Conservation (phyloP, 176 grass and related monocot genomes). For the Paspalum vaginatum region DNA sequence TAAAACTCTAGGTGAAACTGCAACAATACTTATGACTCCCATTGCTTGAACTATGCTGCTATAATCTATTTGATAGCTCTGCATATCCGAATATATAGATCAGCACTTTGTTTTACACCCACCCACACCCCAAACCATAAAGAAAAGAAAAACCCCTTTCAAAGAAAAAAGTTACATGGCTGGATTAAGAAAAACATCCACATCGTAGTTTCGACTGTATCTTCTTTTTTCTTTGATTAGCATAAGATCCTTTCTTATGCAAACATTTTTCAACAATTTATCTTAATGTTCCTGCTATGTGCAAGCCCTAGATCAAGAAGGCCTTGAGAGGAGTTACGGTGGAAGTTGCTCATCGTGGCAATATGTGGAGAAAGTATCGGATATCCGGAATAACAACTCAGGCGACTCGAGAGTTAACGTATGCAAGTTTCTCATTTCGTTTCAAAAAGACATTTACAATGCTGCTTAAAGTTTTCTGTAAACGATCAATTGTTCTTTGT, state of each 20-base stretch:
- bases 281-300: constrained; percentile 9
- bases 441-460: neutral
- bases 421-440: constrained; percentile 17
- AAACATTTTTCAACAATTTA: neutral
- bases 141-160: neutral
- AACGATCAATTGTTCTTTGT: constrained; percentile 14
- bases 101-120: neutral
- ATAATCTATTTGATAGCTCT: constrained; percentile 9
- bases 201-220: neutral
- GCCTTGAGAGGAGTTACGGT: constrained; percentile 85
- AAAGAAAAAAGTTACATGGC: neutral
- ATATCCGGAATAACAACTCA: constrained; percentile 82
- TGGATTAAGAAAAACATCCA: neutral
- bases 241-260: neutral
- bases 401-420: constrained; percentile 86
- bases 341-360: constrained; percentile 87
- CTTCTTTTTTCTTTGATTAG: neutral
- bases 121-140: neutral
- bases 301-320: constrained; percentile 66
- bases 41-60: neutral
- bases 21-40: neutral
- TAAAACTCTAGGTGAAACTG: neutral
- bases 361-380: constrained; percentile 85
- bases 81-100: constrained; percentile 12
- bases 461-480: neutral